Base-by-base conservation (phyloP, 345 rosid species). In the Salix arbutifolia region DNA sequence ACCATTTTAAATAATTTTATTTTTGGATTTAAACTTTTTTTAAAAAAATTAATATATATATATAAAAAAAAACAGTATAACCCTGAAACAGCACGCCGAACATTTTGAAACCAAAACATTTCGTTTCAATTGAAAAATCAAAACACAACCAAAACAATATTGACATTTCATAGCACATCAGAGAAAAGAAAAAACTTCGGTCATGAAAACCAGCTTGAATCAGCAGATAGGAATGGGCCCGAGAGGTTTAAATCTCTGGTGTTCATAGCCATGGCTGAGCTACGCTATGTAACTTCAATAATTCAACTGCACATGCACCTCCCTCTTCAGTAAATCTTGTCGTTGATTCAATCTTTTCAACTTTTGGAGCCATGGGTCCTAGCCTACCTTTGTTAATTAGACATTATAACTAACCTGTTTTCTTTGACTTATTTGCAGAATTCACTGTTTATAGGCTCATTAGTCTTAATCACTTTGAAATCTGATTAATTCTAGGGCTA, bases 281-380 rank as follows among this genome's bases (percentile, higher is more conserved):
- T 35, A 68, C 9, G 13, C 70, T 3, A 25, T 14, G 21, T 8
- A 61, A 28, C 25, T 69, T 38, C 75, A 78, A 82, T 78, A 79
- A 82, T 83, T 77, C 79, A 68, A 56, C 1, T 42, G 75, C 89
- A 80, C 87, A 86, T 86, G 85, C 83, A 81, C 31, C 56, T 35
- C 71, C 38, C 72, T 38, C 28, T 25, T 44, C 67, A 40, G 44
- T 56, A 76, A 38, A 72, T 42, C 76, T 21, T 2, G n/a, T 14
- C 18, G 7, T 1, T 68, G 38, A 28, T 50, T 37, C 61, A 53
- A 76, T 79, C 83, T 73, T 83, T 52, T 73, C 85, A 69, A 60
- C 72, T 78, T 46, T 35, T 21, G 8, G 8, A 42, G 12, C 46
- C 31, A 52, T 23, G 65, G 74, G 69, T 12, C 81, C 83, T 18